Percentiles rank a stretch among this genome's conserved stretches.
Conservation (phyloP, 2,329 filamentous ascomycete genomes). For the Penicillium sp. region DNA sequence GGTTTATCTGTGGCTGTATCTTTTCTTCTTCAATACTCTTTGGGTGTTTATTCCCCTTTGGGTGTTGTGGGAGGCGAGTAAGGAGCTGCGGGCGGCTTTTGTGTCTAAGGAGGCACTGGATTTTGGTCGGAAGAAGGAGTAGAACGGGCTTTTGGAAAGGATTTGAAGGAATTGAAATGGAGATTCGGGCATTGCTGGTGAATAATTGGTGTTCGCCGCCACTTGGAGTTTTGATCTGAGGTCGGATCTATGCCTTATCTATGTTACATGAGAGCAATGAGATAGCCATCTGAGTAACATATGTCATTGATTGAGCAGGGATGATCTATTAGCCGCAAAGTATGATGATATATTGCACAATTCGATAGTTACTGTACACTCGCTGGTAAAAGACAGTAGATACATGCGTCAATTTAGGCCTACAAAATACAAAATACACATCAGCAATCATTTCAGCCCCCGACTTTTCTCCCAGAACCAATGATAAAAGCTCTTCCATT, state of each 20-base stretch:
- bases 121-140: constrained; percentile 19
- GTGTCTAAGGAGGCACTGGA: constrained; percentile 23
- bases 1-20: constrained; percentile 59
- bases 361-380: constrained; percentile 6
- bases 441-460: constrained; percentile 1
- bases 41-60: constrained; percentile 57
- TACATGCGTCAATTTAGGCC: neutral
- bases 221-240: too few relatives aligned
- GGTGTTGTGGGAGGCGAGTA: constrained; percentile 50
- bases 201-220: too few relatives aligned
- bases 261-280: too few relatives aligned
- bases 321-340: too few relatives aligned
- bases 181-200: too few relatives aligned
- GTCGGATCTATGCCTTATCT: too few relatives aligned
- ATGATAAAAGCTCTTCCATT: constrained; percentile 40
- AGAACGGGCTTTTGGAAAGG: neutral
- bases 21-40: constrained; percentile 59
- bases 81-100: constrained; percentile 40
- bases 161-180: constrained; percentile 1
- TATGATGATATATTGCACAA: too few relatives aligned
- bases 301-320: too few relatives aligned
- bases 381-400: neutral
- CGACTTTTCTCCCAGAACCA: constrained; percentile 39
- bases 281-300: too few relatives aligned
- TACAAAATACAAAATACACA: too few relatives aligned